phyloP scores from a whole-genome alignment of 129 eudicot species.

The Cynara cardunculus region DNA sequence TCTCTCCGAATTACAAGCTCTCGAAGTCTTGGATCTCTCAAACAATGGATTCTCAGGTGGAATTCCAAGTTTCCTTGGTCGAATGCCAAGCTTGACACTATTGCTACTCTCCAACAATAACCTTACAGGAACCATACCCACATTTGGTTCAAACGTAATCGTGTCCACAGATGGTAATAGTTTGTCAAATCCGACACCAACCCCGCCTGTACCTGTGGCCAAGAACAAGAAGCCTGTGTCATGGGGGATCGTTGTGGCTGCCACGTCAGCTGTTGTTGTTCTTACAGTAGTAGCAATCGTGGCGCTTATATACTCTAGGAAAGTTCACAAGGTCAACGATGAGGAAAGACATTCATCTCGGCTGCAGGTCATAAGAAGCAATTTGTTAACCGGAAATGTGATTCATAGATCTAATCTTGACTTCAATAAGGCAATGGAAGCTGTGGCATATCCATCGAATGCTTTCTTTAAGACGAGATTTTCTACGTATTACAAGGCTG shows the following conservation, averaged over 20 bases:
- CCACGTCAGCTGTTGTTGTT: conserved; percentile 33
- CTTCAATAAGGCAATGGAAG: conserved; percentile 58
- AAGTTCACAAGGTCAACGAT: conserved; percentile 34
- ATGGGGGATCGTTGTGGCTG: conserved; percentile 39
- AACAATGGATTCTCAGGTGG: conserved; percentile 57
- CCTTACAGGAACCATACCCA: conserved; percentile 58
- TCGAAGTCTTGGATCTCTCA: conserved; percentile 86
- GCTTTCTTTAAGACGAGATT: conserved; percentile 47
- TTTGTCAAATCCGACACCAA: conserved; percentile 7
- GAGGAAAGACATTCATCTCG: conserved; percentile 30
- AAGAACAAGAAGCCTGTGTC: conserved; percentile 17
- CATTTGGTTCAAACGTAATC: conserved; percentile 23
- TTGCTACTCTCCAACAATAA: conserved; percentile 47
- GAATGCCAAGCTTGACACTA: conserved; percentile 40
- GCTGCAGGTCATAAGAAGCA: conserved; percentile 38
- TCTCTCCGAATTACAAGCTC: conserved; percentile 21
- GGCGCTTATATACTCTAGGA: conserved; percentile 38
- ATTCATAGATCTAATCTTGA: conserved; percentile 67
- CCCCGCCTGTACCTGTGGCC: background rate
- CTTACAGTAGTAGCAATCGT: conserved; percentile 26
- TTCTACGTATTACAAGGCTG: conserved; percentile 68
- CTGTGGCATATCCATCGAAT: conserved; percentile 40
- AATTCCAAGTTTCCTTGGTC: conserved; percentile 42
- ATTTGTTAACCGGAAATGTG: conserved; percentile 48
- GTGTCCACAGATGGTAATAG: conserved; percentile 41